Percentiles rank a stretch among this genome's conserved stretches.
Evolutionary conservation across 345 rosid species (phyloP).

Genomic region (Rhodamnia argentea): DNA sequence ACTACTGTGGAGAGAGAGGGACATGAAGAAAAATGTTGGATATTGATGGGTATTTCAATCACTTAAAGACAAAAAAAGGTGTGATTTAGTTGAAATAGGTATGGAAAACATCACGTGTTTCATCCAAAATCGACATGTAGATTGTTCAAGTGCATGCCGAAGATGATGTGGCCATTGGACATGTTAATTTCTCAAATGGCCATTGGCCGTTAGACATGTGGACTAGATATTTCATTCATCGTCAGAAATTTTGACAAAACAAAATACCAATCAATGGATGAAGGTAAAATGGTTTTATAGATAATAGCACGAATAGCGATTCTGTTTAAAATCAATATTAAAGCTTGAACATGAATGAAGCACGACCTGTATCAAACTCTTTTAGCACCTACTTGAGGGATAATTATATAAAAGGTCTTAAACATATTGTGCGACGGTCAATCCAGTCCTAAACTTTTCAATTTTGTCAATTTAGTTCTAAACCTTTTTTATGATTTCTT

Average conservation of each 20-base stretch:
- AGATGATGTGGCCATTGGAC: not conserved
- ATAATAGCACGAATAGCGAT: not conserved
- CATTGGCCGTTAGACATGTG: not conserved
- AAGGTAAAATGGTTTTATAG: not conserved
- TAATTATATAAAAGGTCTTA: not conserved
- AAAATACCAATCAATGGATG: not conserved
- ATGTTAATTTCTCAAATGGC: not conserved
- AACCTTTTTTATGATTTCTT: rapidly evolving
- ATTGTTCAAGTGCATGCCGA: not conserved
- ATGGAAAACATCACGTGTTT: not conserved
- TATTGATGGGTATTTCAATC: not conserved
- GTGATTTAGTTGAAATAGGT: not conserved
- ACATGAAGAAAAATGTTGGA: too few relatives aligned
- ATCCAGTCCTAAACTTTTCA: rapidly evolving
- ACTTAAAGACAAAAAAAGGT: not conserved
- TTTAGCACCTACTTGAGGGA: not conserved
- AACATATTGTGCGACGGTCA: rapidly evolving
- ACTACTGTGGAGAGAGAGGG: too few relatives aligned
- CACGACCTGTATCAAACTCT: not conserved
- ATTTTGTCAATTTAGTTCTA: not conserved
- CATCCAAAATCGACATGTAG: not conserved
- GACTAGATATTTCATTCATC: not conserved
- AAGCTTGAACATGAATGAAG: not conserved
- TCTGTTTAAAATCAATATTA: not conserved
- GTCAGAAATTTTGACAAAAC: not conserved